Evolutionary conservation across 2,329 filamentous ascomycete genomes (phyloP).

Genomic region (Paecilomyces variotii): DNA sequence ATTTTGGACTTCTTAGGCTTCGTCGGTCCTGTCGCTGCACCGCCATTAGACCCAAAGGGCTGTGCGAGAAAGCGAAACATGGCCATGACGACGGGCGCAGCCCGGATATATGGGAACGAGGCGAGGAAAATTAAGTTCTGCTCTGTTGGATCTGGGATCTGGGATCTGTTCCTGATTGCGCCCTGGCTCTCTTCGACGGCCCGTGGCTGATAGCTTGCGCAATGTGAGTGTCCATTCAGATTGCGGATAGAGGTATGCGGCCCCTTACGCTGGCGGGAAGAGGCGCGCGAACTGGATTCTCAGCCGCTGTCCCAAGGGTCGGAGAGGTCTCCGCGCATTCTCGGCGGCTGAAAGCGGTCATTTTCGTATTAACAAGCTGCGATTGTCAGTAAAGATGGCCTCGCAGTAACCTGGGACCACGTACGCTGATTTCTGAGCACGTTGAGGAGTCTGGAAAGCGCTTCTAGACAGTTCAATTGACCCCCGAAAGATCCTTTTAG

Average conservation of each 20-base stretch:
- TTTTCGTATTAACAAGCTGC: not conserved
- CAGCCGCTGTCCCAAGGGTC: not conserved
- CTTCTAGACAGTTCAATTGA: not conserved
- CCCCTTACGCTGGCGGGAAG: constrained; percentile 1
- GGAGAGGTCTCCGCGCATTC: not conserved
- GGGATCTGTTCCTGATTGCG: not conserved
- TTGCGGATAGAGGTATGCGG: not conserved
- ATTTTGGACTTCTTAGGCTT: constrained; percentile 13
- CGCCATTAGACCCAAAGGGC: not conserved
- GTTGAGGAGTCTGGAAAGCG: not conserved
- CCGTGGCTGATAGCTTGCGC: not conserved
- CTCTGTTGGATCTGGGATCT: not conserved
- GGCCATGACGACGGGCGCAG: not conserved
- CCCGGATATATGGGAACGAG: not conserved
- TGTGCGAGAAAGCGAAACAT: not conserved
- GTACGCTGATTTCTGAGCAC: not conserved
- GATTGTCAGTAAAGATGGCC: not conserved
- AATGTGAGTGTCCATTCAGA: not conserved
- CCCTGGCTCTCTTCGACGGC: not conserved
- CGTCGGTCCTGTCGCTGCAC: not conserved
- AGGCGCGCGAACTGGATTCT: not conserved
- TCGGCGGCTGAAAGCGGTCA: not conserved
- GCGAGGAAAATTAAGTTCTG: not conserved
- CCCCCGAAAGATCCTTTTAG: not conserved
- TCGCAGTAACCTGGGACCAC: not conserved